A percentile compares a stretch with the other conserved stretches of the same genome.
Evolutionary conservation across 768 basidiomycete genomes (phyloP).

Genomic region (Lactarius hatsudake): DNA sequence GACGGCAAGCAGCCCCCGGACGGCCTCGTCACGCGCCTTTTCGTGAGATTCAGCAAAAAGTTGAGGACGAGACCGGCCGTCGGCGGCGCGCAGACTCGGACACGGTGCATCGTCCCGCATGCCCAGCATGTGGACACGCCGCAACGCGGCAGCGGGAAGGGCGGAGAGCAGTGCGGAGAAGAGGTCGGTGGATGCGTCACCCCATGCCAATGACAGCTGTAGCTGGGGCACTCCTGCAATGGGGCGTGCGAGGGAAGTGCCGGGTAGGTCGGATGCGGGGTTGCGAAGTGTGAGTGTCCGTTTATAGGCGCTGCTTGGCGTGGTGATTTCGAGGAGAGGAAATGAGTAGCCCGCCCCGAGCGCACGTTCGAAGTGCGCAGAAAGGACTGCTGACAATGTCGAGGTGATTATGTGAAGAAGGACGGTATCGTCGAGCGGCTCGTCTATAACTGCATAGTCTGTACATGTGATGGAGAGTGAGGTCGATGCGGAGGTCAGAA

Average conservation of each 20-base stretch:
- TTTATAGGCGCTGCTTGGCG: neutral
- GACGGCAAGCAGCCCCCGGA: constrained; percentile 17
- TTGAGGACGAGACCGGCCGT: constrained; percentile 11
- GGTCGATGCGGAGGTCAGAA: neutral
- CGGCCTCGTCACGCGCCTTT: constrained; percentile 20
- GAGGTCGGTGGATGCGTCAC: neutral
- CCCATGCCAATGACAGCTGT: constrained; percentile 8
- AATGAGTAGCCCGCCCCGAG: neutral
- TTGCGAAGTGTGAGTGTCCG: constrained; percentile 1
- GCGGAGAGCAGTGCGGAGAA: constrained; percentile 11
- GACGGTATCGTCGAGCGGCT: constrained; percentile 2
- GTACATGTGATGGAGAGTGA: constrained; percentile 13
- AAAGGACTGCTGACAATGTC: constrained; percentile 10
- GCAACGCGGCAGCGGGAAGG: neutral
- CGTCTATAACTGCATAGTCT: constrained; percentile 3
- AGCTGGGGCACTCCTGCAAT: neutral
- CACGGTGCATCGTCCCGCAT: neutral
- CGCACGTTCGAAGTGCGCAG: constrained; percentile 1
- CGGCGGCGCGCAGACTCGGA: constrained; percentile 1
- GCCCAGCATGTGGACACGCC: constrained; percentile 1
- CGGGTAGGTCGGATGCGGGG: neutral
- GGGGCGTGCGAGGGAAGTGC: neutral
- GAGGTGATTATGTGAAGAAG: constrained; percentile 6
- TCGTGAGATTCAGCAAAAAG: neutral
- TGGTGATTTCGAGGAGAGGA: constrained; percentile 11